phyloP scores from a whole-genome alignment of 1,139 yeast genomes.

The Debaryomyces sp. region DNA sequence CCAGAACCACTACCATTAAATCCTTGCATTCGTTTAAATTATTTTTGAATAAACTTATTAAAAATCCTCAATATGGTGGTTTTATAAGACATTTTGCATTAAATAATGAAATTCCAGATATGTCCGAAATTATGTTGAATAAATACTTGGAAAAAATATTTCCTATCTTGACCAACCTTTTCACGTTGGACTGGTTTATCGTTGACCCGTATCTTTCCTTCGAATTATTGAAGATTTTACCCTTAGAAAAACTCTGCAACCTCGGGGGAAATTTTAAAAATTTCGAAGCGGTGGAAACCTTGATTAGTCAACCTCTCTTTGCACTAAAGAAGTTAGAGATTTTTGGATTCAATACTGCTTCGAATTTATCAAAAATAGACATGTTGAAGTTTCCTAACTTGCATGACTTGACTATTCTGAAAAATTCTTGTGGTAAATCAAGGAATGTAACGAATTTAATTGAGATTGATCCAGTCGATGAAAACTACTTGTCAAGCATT shows the following conservation, averaged over 20 bases:
- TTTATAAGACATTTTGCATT: slow-evolving; percentile 20
- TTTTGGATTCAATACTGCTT: slow-evolving; percentile 21
- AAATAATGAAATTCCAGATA: slow-evolving; percentile 25
- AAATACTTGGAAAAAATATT: slow-evolving; percentile 18
- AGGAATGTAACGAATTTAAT: slow-evolving; percentile 8
- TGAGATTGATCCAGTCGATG: slow-evolving; percentile 17
- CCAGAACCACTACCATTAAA: neutral
- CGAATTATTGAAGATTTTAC: neutral
- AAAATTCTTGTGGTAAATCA: slow-evolving; percentile 7
- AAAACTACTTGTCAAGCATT: slow-evolving; percentile 15
- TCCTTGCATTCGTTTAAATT: slow-evolving; percentile 18
- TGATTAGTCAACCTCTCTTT: slow-evolving; percentile 7
- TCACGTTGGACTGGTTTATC: slow-evolving; percentile 26
- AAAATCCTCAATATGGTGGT: slow-evolving; percentile 15
- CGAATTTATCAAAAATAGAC: slow-evolving; percentile 16
- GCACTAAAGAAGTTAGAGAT: slow-evolving; percentile 20
- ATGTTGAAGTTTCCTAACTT: slow-evolving; percentile 19
- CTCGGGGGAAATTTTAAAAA: slow-evolving; percentile 24
- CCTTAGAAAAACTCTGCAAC: slow-evolving; percentile 12
- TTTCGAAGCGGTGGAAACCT: slow-evolving; percentile 13
- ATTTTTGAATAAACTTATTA: slow-evolving; percentile 21
- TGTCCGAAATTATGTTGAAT: slow-evolving; percentile 28
- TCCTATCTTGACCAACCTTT: slow-evolving; percentile 22
- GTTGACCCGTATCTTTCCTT: slow-evolving; percentile 7
- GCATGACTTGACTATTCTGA: slow-evolving; percentile 16